Conservation (phyloP, 371 early-diverging fungal genomes). For the Enteropsectra breve region DNA sequence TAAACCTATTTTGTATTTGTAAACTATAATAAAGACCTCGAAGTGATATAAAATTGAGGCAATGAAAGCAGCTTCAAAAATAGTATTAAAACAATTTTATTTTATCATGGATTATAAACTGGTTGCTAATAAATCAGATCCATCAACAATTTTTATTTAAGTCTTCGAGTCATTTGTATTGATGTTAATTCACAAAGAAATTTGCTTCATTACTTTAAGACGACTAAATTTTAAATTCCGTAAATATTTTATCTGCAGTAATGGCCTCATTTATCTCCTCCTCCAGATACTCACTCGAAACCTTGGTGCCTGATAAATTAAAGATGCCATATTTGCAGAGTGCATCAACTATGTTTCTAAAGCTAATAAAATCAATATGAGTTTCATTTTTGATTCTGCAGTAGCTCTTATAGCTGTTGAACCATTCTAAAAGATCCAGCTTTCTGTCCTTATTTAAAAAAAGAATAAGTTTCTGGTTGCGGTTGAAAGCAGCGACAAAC, state of each 20-base stretch:
- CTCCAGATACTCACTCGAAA: slow-evolving; percentile 2
- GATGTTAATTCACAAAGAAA: no score
- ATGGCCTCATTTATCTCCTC: slow-evolving; percentile 35
- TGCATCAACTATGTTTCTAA: slow-evolving; percentile 30
- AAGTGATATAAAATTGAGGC: background rate
- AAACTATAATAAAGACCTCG: no score
- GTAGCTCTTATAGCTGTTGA: slow-evolving; percentile 18
- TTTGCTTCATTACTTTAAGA: background rate
- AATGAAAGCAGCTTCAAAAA: background rate
- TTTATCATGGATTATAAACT: background rate
- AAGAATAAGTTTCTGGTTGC: slow-evolving; percentile 31
- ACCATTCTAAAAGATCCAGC: slow-evolving; percentile 20
- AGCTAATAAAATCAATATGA: slow-evolving; percentile 45
- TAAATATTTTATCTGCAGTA: slow-evolving; percentile 15
- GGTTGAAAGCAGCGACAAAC: slow-evolving; percentile 23
- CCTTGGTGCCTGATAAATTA: slow-evolving; percentile 36
- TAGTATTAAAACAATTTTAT: background rate
- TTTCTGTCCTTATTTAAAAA: slow-evolving; percentile 21
- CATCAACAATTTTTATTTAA: background rate
- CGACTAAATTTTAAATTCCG: background rate
- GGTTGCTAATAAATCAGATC: background rate
- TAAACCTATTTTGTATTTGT: no score
- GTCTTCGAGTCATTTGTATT: no score
- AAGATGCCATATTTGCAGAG: slow-evolving; percentile 39
- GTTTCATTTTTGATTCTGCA: slow-evolving; percentile 25